phyloP scores from a whole-genome alignment of 1,284 basidiomycete species.

The Salmacisia buchloeana region DNA sequence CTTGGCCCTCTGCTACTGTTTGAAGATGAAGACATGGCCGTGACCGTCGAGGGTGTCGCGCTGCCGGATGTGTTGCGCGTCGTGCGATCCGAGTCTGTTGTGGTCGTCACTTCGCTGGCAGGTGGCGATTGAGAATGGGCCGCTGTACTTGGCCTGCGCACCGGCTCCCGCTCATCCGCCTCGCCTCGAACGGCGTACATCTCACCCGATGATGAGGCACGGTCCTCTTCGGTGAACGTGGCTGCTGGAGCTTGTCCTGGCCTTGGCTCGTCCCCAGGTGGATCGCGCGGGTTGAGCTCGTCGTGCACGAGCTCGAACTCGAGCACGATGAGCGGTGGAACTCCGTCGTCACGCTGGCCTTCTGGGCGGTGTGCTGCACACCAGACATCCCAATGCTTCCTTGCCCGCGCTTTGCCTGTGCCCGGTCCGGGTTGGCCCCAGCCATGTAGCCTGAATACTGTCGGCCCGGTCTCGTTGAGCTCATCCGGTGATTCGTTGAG shows the following conservation, averaged over 20 bases:
- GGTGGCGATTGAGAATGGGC: constrained; percentile 17
- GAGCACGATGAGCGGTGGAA: constrained; percentile 52
- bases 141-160: not conserved
- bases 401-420: constrained; percentile 53
- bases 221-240: not conserved
- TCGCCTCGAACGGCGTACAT: not conserved
- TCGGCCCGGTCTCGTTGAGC: constrained; percentile 31
- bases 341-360: constrained; percentile 19
- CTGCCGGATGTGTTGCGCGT: constrained; percentile 11
- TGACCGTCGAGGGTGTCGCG: not conserved
- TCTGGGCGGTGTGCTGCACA: constrained; percentile 63
- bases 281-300: constrained; percentile 63
- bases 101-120: constrained; percentile 20
- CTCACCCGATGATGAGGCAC: not conserved
- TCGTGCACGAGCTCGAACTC: constrained; percentile 80
- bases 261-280: constrained; percentile 16
- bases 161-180: not conserved
- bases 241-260: constrained; percentile 22
- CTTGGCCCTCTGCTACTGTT: not conserved
- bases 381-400: constrained; percentile 72
- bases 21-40: not conserved
- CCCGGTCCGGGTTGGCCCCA: constrained; percentile 58
- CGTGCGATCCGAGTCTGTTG: constrained; percentile 24
- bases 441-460: constrained; percentile 66
- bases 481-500: constrained; percentile 59